These are phyloP conservation scores for Withania somnifera DNA, from an alignment of 305 asterid genomes.

Conservation along the genomic window DNA sequence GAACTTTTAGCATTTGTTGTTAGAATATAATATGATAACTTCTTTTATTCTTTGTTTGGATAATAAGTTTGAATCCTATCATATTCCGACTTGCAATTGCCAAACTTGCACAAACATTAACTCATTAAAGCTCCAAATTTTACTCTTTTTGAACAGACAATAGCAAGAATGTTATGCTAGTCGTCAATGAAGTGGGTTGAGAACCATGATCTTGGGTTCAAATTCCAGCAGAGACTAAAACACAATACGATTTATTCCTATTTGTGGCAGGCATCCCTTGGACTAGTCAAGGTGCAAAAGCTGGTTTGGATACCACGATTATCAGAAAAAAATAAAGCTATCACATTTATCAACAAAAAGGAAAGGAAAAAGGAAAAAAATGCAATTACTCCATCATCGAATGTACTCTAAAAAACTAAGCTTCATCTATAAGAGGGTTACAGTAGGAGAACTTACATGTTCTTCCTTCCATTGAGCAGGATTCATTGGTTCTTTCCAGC, in stretches of 20 bases:
- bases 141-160: background rate
- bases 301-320: too few relatives aligned
- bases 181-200: too few relatives aligned
- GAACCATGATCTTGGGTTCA: too few relatives aligned
- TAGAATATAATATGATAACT: background rate
- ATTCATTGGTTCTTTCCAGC: constrained; percentile 16
- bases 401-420: background rate
- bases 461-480: constrained; percentile 20
- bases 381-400: background rate
- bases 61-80: background rate
- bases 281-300: too few relatives aligned
- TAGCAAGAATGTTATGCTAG: too few relatives aligned
- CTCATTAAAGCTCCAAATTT: background rate
- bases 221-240: too few relatives aligned
- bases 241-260: background rate
- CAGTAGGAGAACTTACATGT: constrained; percentile 6
- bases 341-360: background rate
- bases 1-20: background rate
- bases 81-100: background rate
- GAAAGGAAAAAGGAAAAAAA: background rate
- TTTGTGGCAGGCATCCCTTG: too few relatives aligned
- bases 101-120: background rate
- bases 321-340: too few relatives aligned
- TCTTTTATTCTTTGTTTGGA: background rate
- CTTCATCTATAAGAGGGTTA: background rate